phyloP scores from a whole-genome alignment of 2,329 filamentous ascomycete genomes.

The Orbilia brochopaga region DNA sequence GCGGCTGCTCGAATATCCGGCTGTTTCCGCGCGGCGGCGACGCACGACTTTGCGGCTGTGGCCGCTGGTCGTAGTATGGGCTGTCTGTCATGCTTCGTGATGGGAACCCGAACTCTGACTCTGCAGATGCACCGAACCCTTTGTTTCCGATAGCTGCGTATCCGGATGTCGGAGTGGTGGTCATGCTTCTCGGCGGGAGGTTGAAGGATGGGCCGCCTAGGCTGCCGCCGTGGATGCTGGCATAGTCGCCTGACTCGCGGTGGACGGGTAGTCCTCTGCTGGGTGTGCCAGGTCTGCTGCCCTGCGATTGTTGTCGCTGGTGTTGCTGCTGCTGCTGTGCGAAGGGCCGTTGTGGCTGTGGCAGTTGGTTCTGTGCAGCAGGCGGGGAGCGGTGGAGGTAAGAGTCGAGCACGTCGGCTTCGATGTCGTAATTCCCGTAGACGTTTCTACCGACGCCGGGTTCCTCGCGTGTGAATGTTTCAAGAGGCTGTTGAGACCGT shows the following conservation, averaged over 20 bases:
- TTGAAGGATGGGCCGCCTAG: slow-evolving; percentile 8
- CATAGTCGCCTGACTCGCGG: slow-evolving; percentile 28
- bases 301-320: slow-evolving; percentile 13
- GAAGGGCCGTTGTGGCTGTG: slow-evolving; percentile 35
- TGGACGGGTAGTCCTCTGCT: slow-evolving; percentile 36
- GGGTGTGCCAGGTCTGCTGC: slow-evolving; percentile 35
- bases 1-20: slow-evolving; percentile 29
- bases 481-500: not conserved
- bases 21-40: slow-evolving; percentile 37
- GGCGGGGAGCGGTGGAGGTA: slow-evolving; percentile 32
- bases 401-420: slow-evolving; percentile 45
- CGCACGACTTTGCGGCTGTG: slow-evolving; percentile 9
- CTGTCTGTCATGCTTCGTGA: slow-evolving; percentile 29
- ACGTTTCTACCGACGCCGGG: slow-evolving; percentile 46
- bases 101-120: slow-evolving; percentile 8
- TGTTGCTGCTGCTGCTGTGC: slow-evolving; percentile 16
- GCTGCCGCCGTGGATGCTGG: slow-evolving; percentile 27
- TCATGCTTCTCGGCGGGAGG: slow-evolving; percentile 30
- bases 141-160: not conserved
- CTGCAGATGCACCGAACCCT: slow-evolving; percentile 6
- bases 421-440: slow-evolving; percentile 46
- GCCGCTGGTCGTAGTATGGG: slow-evolving; percentile 22
- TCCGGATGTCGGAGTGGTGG: slow-evolving; percentile 24
- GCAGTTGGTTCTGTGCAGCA: slow-evolving; percentile 25
- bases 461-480: slow-evolving; percentile 36